Evolutionary conservation across 306 rosid genomes (phyloP), one percentile per base, ranked within the genome.

Genomic region (Luffa aegyptiaca): DNA sequence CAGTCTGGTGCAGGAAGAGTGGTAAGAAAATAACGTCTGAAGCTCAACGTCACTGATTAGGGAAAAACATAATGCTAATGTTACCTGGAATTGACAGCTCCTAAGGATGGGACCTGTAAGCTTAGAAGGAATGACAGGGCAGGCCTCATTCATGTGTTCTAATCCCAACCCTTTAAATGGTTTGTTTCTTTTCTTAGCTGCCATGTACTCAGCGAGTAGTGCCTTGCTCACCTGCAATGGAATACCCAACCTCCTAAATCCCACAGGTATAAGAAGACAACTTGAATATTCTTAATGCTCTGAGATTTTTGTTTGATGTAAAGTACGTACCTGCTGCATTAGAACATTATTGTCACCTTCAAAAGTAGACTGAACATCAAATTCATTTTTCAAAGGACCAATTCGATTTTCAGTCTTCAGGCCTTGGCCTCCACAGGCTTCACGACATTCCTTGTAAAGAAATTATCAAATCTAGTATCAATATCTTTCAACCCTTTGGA

Each of bases 331-430:
- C 97, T 91, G 98, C 86, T 95, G 98, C 97, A 95, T 92, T 82
- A 95, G 83, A 77, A 95, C 96, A 89, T 95, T 93, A 88, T 95
- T 95, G 85, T 95, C 98, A 70, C 98, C 98, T 91, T 95, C 98
- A 86, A 92, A 95, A 77, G 98, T 95, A n/a, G 90, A 88, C 78
- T 95, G 97, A 84, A 92, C 98, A 74, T 95, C 98, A 82, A 58
- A 89, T 84, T 95, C 98, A 84, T 87, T 83, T 86, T 84, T 92
- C 63, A 92, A 76, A 45, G 82, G 89, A 84, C 98, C 97, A 36
- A 95, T 71, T 78, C 89, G 97, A 81, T 92, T 95, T 84, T 95
- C 98, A 72, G 97, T 83, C 91, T 95, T 95, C 56, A 83, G 1
- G 8, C 98, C 98, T 81, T 95, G 98, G 78, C 97, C 97, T 80